These are phyloP conservation scores for Gossypium stocksii DNA, from an alignment of 345 rosid genomes.

Conservation along the genomic window DNA sequence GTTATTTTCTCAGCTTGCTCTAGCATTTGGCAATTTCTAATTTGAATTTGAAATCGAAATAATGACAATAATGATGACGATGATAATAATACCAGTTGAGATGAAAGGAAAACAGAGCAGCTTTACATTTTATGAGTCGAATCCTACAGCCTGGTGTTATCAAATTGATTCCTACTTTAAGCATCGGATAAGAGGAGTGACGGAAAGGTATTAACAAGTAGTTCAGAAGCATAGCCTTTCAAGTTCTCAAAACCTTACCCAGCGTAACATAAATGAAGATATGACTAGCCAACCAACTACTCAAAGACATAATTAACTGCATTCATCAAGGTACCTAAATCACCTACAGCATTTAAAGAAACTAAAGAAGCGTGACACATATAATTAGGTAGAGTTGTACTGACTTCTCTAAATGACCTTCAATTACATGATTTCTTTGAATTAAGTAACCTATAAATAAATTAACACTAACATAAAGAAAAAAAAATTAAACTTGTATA, in stretches of 20 bases:
- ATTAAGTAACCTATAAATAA: not conserved
- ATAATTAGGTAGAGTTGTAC: not conserved
- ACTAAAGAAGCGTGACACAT: not conserved
- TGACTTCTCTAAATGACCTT: not conserved
- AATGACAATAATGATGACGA: not conserved
- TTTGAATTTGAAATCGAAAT: not conserved
- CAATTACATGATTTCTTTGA: not conserved
- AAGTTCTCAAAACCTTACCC: not conserved
- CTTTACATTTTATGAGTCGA: not conserved
- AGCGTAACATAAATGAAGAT: not conserved
- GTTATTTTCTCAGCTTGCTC: too few species aligned
- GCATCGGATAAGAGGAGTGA: not conserved
- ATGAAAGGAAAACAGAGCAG: not conserved
- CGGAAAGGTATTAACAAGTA: too few species aligned
- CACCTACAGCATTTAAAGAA: conserved; percentile 4
- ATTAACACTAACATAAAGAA: not conserved
- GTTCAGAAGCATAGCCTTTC: not conserved
- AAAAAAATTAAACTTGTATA: too few species aligned
- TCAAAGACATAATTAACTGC: not conserved
- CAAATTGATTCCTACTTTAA: not conserved
- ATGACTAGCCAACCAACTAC: conserved; percentile 3
- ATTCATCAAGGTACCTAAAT: conserved; percentile 8
- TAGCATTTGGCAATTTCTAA: not conserved
- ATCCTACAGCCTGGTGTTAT: not conserved
- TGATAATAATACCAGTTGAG: not conserved